Evolutionary conservation across 1,284 basidiomycete genomes (phyloP), one percentile per base, ranked within the genome.

Genomic region (Sporisorium iseilematis-ciliati): DNA sequence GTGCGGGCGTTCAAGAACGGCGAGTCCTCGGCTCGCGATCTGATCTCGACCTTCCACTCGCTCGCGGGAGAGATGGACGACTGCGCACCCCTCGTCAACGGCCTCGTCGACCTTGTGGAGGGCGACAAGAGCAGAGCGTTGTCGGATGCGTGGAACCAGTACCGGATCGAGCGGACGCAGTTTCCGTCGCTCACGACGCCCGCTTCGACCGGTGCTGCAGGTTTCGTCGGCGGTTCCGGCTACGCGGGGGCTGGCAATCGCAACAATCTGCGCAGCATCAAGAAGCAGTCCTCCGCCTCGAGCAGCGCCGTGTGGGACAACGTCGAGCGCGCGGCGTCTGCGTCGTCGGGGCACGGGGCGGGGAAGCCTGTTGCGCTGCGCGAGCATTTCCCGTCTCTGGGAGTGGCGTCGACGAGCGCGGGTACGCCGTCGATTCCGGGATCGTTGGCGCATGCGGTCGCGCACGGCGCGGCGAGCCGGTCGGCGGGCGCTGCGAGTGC

Each of bases 21-120:
- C 57, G 95, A 99, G 84, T 91, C 91, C 16, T 90, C 89, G 23
- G 92, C 93, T 0, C 88, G 91, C 12, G 95, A 97, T 85, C 88
- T 97, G 78, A 90, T 97, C 51, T 91, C 91, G 45, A 96, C 93
- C 0, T 88, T 96, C 12, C 95, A 91, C 90, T 92, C 91, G 78
- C 89, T 97, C 20, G 87, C 97, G 16, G 93, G 95, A 74, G 78
- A 80, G 25, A 62, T 76, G 50, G 66, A 75, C 38, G 66, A 69
- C 12, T 63, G 70, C n/a, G 67, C 74, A 0, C 90, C 91, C 59
- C 89, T 97, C 40, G 88, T 96, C 46, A 92, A 91, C 65, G 88
- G 90, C 7, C 88, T 96, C 20, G 91, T 72, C 38, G 80, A 77
- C 25, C 66, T 84, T 12, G 33, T 82, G 26, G 73, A 78, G 51